Base-by-base conservation (phyloP, 192 early-diverging fungal genomes). In the Coemansia sp. region DNA sequence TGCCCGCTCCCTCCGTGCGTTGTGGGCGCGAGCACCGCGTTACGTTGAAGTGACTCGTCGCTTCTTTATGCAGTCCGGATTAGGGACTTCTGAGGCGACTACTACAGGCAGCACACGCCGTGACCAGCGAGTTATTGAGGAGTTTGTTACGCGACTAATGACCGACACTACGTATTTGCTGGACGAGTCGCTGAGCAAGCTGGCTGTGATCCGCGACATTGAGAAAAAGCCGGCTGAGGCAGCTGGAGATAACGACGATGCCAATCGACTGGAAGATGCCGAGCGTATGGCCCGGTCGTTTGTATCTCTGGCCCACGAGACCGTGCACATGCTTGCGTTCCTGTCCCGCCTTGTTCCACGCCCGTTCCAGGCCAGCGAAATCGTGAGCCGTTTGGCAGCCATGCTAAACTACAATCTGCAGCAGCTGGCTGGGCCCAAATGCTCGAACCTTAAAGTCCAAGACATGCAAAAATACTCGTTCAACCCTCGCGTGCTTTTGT, bases 381-480 rank as follows among this genome's bases (percentile, higher is more conserved):
- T 99, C 51, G 94, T 97, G 15, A 90, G 91, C 48, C 84, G 94
- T 2, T 82, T 99, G 38, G 95, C 95, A 1, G 92, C 93, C n/a
- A 99, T 99, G 97, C 84, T 99, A 50, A 92, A 99, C 76, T 96
- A 92, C 72, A 97, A 96, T 60, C 79, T 99, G 38, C 79, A 88
- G 5, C 88, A 90, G 35, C 76, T 99, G 52, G 94, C 94, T 1
- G 97, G 97, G 0, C 93, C 94, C 8, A 88, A 90, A 61, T 94
- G 92, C 79, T 91, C 92, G 1, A 93, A 90, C 59, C 79, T 99
- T 14, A 93, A 92, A 58, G 95, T 94, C 29, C 24, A 61, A 4
- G 67, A 82, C 14, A 76, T 69, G 62, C 88, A 87, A 64, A 92
- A 94, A 54, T 98, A 96, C 71, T 85, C 88, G 11, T 98, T 97